A percentile compares a stretch with the other conserved stretches of the same genome.
These are phyloP conservation scores for Marchantia paleacea DNA, from an alignment of 225 moss, liverwort and hornwort genomes.

Conservation along the genomic window DNA sequence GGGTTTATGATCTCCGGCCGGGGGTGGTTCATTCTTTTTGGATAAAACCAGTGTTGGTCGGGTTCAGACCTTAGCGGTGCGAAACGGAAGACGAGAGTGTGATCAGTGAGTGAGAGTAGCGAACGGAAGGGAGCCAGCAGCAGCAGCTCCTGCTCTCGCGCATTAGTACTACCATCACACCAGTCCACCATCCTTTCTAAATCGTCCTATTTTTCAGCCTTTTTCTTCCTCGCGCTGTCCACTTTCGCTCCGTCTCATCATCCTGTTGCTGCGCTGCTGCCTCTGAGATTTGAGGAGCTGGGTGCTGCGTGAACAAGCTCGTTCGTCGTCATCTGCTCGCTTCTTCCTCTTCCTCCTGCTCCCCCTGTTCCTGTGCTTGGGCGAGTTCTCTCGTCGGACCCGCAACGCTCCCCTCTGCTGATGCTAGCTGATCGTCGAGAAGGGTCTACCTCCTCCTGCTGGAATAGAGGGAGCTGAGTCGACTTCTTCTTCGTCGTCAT, in stretches of 20 bases:
- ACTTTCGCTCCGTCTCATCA: not conserved
- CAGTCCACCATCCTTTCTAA: not conserved
- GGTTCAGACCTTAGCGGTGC: not conserved
- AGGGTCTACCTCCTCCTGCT: not conserved
- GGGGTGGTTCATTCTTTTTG: not conserved
- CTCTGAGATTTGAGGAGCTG: no score
- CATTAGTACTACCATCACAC: not conserved
- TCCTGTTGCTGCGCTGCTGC: not conserved
- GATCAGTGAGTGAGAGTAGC: not conserved
- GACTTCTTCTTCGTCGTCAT: no score
- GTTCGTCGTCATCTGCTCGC: not conserved
- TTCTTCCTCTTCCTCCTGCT: not conserved
- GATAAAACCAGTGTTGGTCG: not conserved
- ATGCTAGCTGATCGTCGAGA: not conserved
- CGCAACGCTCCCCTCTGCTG: not conserved
- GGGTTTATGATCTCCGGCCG: constrained; percentile 13
- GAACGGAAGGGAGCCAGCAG: not conserved
- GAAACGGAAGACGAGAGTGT: not conserved
- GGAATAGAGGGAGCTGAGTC: no score
- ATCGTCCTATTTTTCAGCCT: not conserved
- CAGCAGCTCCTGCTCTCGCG: not conserved
- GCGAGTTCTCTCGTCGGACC: not conserved
- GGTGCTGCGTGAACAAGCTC: no score
- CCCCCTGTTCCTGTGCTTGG: not conserved
- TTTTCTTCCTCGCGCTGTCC: not conserved